Evolutionary conservation across 768 basidiomycete species (phyloP).

Genomic region (Fistulinella prunicolor): DNA sequence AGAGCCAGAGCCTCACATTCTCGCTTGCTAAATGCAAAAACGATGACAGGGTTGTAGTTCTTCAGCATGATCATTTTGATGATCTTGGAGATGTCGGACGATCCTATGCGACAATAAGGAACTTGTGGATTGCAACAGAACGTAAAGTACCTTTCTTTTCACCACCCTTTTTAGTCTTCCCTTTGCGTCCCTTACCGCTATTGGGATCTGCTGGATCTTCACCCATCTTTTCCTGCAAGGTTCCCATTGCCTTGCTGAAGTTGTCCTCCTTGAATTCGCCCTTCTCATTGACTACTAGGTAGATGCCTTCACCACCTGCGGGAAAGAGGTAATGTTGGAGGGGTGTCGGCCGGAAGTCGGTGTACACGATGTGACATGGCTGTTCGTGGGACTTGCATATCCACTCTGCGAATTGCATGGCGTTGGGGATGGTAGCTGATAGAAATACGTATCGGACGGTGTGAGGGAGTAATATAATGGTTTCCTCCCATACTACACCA

Average conservation of each 20-base stretch:
- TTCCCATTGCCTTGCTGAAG: slow-evolving; percentile 97
- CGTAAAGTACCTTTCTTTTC: slow-evolving; percentile 70
- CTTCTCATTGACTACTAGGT: slow-evolving; percentile 98
- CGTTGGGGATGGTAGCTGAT: slow-evolving; percentile 98
- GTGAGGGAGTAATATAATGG: slow-evolving; percentile 95
- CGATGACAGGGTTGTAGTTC: slow-evolving; percentile 96
- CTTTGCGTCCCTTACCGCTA: slow-evolving; percentile 84
- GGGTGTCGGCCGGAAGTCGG: slow-evolving; percentile 97
- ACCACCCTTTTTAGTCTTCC: slow-evolving; percentile 92
- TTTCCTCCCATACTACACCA: slow-evolving; percentile 99
- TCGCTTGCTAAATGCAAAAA: slow-evolving; percentile 97
- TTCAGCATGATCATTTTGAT: slow-evolving; percentile 98
- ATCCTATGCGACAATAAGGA: slow-evolving; percentile 45
- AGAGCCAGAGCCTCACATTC: slow-evolving; percentile 95
- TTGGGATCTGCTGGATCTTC: slow-evolving; percentile 91
- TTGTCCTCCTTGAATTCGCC: slow-evolving; percentile 96
- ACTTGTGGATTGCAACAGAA: not conserved
- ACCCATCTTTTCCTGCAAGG: slow-evolving; percentile 76
- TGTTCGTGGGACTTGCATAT: slow-evolving; percentile 96
- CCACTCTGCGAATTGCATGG: slow-evolving; percentile 99
- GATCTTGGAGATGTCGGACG: slow-evolving; percentile 95
- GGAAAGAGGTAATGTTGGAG: slow-evolving; percentile 98
- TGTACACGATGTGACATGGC: slow-evolving; percentile 98
- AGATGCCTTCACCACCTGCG: slow-evolving; percentile 93
- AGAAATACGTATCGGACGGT: slow-evolving; percentile 97